Conservation (phyloP, 805 yeast genomes). For the Danielozyma ontarioensis region DNA sequence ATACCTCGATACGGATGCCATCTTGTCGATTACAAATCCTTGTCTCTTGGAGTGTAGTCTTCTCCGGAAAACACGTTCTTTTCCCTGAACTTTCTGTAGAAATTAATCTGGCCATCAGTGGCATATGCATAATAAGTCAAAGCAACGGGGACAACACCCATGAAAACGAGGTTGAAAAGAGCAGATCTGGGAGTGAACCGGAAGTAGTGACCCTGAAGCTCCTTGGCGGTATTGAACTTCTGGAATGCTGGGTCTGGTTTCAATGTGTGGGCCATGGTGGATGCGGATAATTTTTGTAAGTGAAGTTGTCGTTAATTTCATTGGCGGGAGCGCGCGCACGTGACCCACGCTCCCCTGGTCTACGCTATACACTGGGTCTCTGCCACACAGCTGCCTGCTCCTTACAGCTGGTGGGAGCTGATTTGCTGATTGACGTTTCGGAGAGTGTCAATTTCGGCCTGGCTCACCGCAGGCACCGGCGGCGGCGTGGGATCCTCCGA, state of each 20-base stretch:
- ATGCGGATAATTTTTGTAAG: not conserved
- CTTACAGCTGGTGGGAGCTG: no score
- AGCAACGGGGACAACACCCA: slow-evolving; percentile 36
- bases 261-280: slow-evolving; percentile 38
- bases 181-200: slow-evolving; percentile 37
- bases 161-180: slow-evolving; percentile 26
- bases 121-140: slow-evolving; percentile 32
- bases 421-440: no score
- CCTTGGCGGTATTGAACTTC: slow-evolving; percentile 38
- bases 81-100: slow-evolving; percentile 31
- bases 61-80: slow-evolving; percentile 29
- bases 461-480: no score
- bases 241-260: slow-evolving; percentile 39
- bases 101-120: slow-evolving; percentile 32
- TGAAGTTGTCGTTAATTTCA: not conserved
- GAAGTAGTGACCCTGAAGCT: slow-evolving; percentile 36
- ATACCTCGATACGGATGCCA: not conserved
- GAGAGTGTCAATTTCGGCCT: no score
- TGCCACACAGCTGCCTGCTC: not conserved
- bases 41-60: slow-evolving; percentile 39
- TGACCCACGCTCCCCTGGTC: not conserved
- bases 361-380: not conserved
- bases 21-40: slow-evolving; percentile 35
- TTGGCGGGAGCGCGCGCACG: not conserved
- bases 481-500: no score